Conservation (phyloP, 306 rosid genomes). For the Vigna reflexopilosa region DNA sequence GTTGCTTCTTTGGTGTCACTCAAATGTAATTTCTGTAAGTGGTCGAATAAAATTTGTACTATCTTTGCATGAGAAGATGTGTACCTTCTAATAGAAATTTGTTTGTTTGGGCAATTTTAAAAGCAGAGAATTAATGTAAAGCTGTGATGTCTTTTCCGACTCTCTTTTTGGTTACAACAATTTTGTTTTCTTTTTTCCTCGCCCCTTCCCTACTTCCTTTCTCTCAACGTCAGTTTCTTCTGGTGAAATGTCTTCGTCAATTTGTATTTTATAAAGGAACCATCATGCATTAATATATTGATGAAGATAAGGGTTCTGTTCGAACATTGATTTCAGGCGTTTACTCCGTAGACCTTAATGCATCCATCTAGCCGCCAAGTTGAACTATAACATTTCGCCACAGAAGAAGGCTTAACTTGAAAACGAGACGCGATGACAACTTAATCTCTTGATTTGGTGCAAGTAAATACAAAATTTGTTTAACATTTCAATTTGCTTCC, state of each 20-base stretch:
- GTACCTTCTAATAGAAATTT: background rate
- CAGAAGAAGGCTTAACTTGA: background rate
- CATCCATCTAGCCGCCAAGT: background rate
- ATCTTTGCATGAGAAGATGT: background rate
- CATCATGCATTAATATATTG: background rate
- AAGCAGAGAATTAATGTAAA: background rate
- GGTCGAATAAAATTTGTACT: slow-evolving; percentile 17
- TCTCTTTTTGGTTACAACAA: background rate
- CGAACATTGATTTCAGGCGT: background rate
- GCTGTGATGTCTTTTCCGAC: background rate
- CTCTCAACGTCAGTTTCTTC: background rate
- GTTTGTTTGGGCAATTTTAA: background rate
- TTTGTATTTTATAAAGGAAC: background rate
- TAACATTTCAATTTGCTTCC: background rate
- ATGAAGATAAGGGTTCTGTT: background rate
- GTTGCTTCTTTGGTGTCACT: background rate
- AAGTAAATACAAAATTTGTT: background rate
- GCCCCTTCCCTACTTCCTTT: background rate
- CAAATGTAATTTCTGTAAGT: background rate
- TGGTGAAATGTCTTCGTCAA: background rate
- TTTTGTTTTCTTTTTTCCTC: background rate
- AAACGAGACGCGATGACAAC: background rate
- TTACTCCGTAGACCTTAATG: slow-evolving; percentile 6
- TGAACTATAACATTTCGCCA: background rate
- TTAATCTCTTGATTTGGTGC: background rate